Conservation (phyloP, 352 stramenopile genomes). For the Peronospora farinosa region DNA sequence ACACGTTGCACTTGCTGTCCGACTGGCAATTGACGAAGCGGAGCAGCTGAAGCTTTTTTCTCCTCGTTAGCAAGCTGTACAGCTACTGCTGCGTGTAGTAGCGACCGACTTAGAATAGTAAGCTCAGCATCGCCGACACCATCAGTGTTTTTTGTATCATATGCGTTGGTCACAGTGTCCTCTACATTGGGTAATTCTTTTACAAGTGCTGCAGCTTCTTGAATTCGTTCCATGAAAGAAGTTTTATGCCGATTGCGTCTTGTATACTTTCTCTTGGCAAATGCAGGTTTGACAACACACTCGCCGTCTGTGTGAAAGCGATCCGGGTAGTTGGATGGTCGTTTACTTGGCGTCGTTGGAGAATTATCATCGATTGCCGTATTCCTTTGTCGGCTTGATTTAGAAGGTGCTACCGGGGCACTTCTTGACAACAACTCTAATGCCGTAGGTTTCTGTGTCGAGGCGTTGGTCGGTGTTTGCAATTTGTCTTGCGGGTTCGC, state of each 20-base stretch:
- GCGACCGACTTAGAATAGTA: conserved; percentile 45
- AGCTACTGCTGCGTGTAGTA: conserved; percentile 41
- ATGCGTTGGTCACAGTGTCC: conserved; percentile 31
- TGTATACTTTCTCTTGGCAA: conserved; percentile 40
- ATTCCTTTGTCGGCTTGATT: conserved; percentile 7
- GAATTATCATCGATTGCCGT: conserved; percentile 8
- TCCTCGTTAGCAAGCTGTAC: conserved; percentile 30
- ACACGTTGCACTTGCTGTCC: conserved; percentile 3
- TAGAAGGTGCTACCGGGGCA: conserved; percentile 28
- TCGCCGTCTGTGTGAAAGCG: conserved; percentile 14
- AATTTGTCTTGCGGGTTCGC: conserved; percentile 1
- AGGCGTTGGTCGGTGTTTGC: conserved; percentile 23
- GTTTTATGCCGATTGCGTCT: conserved; percentile 27
- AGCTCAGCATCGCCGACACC: conserved; percentile 29
- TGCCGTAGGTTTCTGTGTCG: conserved; percentile 24
- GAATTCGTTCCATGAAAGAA: conserved; percentile 38
- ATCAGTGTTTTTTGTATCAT: conserved; percentile 25
- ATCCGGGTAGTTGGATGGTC: conserved; percentile 22
- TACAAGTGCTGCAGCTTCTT: conserved; percentile 11
- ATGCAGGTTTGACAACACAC: conserved; percentile 19
- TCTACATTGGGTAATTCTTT: conserved; percentile 34
- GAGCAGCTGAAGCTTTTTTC: conserved; percentile 6
- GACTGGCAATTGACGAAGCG: not conserved
- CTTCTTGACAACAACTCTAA: conserved; percentile 58
- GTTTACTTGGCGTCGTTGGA: conserved; percentile 25